Evolutionary conservation across 1,284 basidiomycete genomes (phyloP), one percentile per base, ranked within the genome.

Genomic region (Apiotrichum sp.): DNA sequence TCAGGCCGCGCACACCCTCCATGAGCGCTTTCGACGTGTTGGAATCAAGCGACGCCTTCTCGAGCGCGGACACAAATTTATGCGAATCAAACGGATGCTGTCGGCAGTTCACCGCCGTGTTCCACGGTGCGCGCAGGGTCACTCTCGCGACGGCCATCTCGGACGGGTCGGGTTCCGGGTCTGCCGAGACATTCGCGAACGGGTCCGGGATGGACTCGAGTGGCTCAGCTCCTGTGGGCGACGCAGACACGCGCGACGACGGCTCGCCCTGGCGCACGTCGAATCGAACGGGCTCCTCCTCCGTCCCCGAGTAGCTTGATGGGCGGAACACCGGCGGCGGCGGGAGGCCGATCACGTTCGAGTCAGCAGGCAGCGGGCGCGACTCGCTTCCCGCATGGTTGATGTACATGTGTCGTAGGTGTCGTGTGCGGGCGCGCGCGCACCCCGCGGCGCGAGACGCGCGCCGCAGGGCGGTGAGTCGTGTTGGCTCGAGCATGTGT

Each of bases 1-100:
- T 81, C 62, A 96, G 76, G 1, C 85, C 85, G 47, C 89, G 81
- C 10, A 89, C 90, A 3, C 88, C 87, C 22, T 87, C 83, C 93
- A 97, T 98, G 56, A 98, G 78, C 61, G 83, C 84, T 35, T 82
- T 81, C 10, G 89, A 86, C 1, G 85, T 84, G 1, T 57, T 63
- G 4, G 58, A 54, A 22, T 55, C 48, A 34, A 76, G 54, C 14
- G 62, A 68, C 34, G 69, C 63, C 49, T 66, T 68, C 56, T 75
- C 72, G 14, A 77, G 66, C 55, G 71, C 69, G 16, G 66, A 66
- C 4, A 75, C 73, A 48, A 77, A 75, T 6, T 68, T 68, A 53
- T 77, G 74, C 6, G 75, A 75, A 52, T 77, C 73, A 55, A 77
- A 77, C 1, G 75, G 75, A 52, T 77, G 75, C 42, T 64, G 67